Evolutionary conservation across 2,329 filamentous ascomycete species (phyloP).

Genomic region (Stagonosporopsis tanaceti): DNA sequence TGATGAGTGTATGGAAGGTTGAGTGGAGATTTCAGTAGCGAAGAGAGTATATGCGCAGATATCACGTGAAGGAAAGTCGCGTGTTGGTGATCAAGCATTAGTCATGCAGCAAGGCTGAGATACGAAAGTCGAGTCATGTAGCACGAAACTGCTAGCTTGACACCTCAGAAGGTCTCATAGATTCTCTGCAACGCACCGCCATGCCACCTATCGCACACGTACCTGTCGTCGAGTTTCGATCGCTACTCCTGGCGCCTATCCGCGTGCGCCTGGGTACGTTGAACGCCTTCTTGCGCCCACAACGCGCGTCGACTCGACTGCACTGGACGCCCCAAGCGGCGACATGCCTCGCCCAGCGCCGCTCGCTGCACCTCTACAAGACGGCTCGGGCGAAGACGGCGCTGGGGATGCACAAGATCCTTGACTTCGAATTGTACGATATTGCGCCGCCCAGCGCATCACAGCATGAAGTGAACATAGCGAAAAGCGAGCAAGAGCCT

Average conservation of each 20-base stretch:
- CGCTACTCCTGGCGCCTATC: conserved; percentile 31
- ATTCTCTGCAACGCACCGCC: conserved; percentile 10
- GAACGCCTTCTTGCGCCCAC: conserved; percentile 23
- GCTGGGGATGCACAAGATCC: conserved; percentile 38
- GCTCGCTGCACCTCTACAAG: conserved; percentile 40
- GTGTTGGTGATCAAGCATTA: no score
- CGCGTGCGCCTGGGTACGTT: conserved; percentile 23
- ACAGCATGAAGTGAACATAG: conserved; percentile 32
- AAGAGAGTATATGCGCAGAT: no score
- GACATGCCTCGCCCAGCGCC: conserved; percentile 29
- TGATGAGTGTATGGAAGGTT: no score
- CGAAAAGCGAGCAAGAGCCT: conserved; percentile 7
- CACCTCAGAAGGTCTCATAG: neutral
- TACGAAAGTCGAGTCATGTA: conserved; percentile 10
- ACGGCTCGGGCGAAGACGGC: conserved; percentile 34
- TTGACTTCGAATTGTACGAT: conserved; percentile 27
- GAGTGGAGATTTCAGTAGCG: no score
- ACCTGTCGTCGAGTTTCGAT: conserved; percentile 27
- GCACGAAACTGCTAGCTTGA: neutral
- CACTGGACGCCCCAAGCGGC: conserved; percentile 14
- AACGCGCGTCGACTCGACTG: conserved; percentile 14
- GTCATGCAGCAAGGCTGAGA: conserved; percentile 7
- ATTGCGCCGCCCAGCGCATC: conserved; percentile 17
- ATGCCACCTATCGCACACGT: conserved; percentile 26
- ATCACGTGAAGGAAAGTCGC: no score